Evolutionary conservation across 1,284 basidiomycete genomes (phyloP).

Genomic region (Cutaneotrichosporon cutaneum): DNA sequence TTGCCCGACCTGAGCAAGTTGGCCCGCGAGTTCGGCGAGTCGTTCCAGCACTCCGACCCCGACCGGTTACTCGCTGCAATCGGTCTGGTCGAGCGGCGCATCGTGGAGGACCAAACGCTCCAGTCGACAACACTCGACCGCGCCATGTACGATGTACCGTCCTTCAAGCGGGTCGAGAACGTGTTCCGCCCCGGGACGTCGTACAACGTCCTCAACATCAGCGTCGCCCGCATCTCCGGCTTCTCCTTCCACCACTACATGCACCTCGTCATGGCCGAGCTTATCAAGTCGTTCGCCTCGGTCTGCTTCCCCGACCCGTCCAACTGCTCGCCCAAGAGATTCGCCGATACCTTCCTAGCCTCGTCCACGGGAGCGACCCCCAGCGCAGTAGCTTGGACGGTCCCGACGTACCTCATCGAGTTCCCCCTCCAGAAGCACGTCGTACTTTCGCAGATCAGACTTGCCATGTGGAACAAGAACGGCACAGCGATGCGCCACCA

Average conservation of each 20-base stretch:
- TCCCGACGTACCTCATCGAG: constrained; percentile 64
- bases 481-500: constrained; percentile 94
- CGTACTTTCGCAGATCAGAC: constrained; percentile 85
- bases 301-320: constrained; percentile 17
- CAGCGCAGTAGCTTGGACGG: neutral
- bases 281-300: constrained; percentile 62
- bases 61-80: constrained; percentile 69
- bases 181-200: constrained; percentile 28
- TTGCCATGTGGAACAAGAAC: constrained; percentile 96
- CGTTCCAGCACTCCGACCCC: constrained; percentile 59
- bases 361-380: neutral
- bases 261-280: constrained; percentile 87
- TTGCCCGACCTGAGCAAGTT: constrained; percentile 82
- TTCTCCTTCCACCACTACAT: constrained; percentile 82
- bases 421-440: constrained; percentile 69
- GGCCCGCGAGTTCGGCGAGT: constrained; percentile 82
- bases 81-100: constrained; percentile 66
- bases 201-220: constrained; percentile 63
- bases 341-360: neutral
- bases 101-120: constrained; percentile 61
- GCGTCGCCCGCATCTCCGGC: constrained; percentile 58
- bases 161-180: constrained; percentile 58
- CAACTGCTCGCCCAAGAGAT: neutral
- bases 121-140: constrained; percentile 59
- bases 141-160: constrained; percentile 62